Base-by-base conservation (phyloP, 176 grass and related monocot species). In the Oryza brachyantha region DNA sequence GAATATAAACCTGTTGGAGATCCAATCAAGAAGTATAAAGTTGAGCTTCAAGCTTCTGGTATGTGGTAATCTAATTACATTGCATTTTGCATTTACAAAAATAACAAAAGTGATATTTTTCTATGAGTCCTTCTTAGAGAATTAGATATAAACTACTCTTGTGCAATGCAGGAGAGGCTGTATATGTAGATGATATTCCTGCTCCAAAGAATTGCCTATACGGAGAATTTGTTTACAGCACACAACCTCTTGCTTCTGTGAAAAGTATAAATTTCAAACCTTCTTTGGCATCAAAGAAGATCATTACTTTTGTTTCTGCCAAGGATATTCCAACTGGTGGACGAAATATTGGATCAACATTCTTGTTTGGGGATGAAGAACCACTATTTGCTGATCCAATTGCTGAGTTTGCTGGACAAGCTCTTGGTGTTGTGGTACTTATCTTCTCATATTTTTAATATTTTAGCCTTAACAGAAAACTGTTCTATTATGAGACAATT, bases 121-220 rank as follows among this genome's bases (percentile, higher is more conserved):
- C 7, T 16, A 25, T 43, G n/a, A 67, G 3, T 68, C 5, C 3
- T 36, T 46, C 10, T 61, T 65, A 32, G 36, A 55, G 57, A 59
- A 26, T 13, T 28, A 48, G 1, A 48, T 64, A 24, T 48, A 36
- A 63, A 57, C 24, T 59, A 19, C 1, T 70, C 5, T 79, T 58
- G 21, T 36, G 4, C 68, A 12, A 19, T 81, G 66, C 69, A 97
- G 93, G 90, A 37, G 93, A 97, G 81, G 90, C 88, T 1, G 40
- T 97, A 28, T 97, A 97, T 84, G 91, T 97, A 21, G 94, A 97
- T 79, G 94, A 97, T 72, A 85, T 91, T 84, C 81, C 86, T 62
- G 21, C 80, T 61, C 93, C 93, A 57, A 93, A 87, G 21, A 84
- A 97, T 57, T 93, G 90, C 36, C 86, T 97, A 1, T 69, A 87